phyloP scores from a whole-genome alignment of 2,329 filamentous ascomycete species.

The Diaporthe ilicicola region DNA sequence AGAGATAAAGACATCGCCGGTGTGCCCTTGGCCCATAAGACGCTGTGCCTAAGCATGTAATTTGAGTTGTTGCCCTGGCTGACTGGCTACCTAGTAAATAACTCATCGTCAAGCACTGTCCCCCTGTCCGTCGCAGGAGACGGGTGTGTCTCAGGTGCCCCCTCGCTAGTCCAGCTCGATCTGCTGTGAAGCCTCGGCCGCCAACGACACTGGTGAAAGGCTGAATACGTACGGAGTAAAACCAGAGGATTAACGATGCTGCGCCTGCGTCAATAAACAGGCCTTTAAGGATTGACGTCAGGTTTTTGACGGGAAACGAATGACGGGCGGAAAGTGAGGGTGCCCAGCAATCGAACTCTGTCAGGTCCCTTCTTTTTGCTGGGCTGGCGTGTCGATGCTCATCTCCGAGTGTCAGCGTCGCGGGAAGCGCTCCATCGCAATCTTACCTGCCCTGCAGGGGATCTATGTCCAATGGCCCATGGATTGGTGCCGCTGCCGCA shows the following conservation, averaged over 20 bases:
- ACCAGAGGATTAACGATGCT: not conserved
- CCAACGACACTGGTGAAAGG: not conserved
- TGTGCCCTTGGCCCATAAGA: not conserved
- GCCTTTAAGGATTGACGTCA: constrained; percentile 3
- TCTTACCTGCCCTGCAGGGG: constrained; percentile 28
- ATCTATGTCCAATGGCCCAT: not conserved
- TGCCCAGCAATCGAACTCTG: not conserved
- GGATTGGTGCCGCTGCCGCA: constrained; percentile 23
- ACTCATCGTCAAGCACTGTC: not conserved
- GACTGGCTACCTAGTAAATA: constrained; percentile 12
- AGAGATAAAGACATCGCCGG: not conserved
- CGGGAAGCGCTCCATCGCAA: constrained; percentile 31
- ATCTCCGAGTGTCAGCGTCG: constrained; percentile 19
- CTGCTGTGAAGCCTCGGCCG: constrained; percentile 1
- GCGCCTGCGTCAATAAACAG: not conserved
- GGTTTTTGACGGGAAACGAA: not conserved
- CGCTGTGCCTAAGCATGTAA: constrained; percentile 8
- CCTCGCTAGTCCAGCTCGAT: not conserved
- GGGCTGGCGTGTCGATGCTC: constrained; percentile 32
- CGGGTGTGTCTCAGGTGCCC: not conserved
- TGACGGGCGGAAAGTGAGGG: not conserved
- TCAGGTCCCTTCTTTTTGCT: not conserved
- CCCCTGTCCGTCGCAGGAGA: constrained; percentile 6
- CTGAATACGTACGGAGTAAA: constrained; percentile 2
- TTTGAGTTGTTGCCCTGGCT: constrained; percentile 8